Conservation (phyloP, 2,329 filamentous ascomycete species). For the Leptodontidium sp. region DNA sequence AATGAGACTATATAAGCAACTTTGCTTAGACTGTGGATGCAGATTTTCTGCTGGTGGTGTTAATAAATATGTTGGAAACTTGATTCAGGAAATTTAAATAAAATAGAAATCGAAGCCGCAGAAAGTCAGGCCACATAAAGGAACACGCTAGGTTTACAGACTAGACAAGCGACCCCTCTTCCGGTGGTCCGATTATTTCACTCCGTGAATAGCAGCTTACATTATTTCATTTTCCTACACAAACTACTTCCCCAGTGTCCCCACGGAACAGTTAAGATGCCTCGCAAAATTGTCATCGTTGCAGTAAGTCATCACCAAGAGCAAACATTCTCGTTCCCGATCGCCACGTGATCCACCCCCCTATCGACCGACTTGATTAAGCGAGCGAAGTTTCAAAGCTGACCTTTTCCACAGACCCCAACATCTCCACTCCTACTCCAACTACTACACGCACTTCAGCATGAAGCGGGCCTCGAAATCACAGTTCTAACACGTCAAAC, state of each 20-base stretch:
- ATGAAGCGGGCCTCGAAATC: slow-evolving; percentile 15
- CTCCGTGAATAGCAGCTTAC: background rate
- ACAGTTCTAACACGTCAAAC: slow-evolving; percentile 32
- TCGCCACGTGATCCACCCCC: background rate
- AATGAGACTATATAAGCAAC: no score
- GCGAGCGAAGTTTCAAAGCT: background rate
- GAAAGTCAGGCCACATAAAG: background rate
- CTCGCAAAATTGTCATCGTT: slow-evolving; percentile 21
- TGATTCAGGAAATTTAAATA: background rate
- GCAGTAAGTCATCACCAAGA: slow-evolving; percentile 21
- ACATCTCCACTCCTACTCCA: slow-evolving; percentile 30
- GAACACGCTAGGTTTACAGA: background rate
- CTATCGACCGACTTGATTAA: background rate
- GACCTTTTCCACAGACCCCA: slow-evolving; percentile 27
- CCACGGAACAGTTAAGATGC: slow-evolving; percentile 3
- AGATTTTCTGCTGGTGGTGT: background rate
- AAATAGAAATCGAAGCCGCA: background rate
- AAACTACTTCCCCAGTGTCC: background rate
- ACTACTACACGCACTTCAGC: slow-evolving; percentile 29
- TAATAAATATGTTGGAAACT: background rate
- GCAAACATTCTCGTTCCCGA: background rate
- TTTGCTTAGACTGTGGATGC: no score
- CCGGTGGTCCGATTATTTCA: slow-evolving; percentile 18
- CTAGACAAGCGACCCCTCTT: slow-evolving; percentile 15
- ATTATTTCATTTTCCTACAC: background rate